Conservation (phyloP, 2,329 filamentous ascomycete species). For the Aspergillus nomiae region DNA sequence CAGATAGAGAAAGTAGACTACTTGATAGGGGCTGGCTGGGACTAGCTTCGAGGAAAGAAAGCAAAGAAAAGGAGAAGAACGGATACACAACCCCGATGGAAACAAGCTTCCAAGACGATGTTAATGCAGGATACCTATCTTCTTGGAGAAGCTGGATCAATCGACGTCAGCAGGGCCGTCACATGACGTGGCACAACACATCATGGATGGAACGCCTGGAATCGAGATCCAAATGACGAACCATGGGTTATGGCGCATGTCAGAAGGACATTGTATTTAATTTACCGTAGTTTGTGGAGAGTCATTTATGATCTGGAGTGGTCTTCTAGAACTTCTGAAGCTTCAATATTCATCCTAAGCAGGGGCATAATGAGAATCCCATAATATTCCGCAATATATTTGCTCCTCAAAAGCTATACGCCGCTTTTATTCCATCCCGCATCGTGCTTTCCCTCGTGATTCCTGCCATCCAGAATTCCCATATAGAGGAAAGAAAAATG, state of each 20-base stretch:
- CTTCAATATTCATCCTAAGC: slow-evolving; percentile 4
- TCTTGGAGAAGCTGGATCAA: not conserved
- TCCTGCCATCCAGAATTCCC: slow-evolving; percentile 11
- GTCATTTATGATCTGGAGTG: not conserved
- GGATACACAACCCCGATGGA: not conserved
- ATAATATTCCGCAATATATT: slow-evolving; percentile 11
- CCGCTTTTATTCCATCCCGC: slow-evolving; percentile 19
- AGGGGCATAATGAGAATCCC: not conserved
- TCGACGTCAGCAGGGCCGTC: slow-evolving; percentile 18
- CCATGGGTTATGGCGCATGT: not conserved
- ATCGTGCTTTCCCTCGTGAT: slow-evolving; percentile 12
- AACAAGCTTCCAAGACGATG: not conserved
- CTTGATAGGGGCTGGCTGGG: not conserved
- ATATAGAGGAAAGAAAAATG: slow-evolving; percentile 17
- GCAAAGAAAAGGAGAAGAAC: not conserved
- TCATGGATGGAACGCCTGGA: not conserved
- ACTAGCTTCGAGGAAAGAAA: not conserved
- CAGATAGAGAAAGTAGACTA: not conserved
- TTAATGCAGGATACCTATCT: not conserved
- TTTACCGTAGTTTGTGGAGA: not conserved
- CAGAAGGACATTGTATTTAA: not conserved
- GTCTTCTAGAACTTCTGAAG: slow-evolving; percentile 12
- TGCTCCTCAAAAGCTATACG: slow-evolving; percentile 17
- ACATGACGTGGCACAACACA: slow-evolving; percentile 6
- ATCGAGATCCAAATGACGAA: not conserved